Conservation (phyloP, 2,329 filamentous ascomycete species). For the Fusarium sororula region DNA sequence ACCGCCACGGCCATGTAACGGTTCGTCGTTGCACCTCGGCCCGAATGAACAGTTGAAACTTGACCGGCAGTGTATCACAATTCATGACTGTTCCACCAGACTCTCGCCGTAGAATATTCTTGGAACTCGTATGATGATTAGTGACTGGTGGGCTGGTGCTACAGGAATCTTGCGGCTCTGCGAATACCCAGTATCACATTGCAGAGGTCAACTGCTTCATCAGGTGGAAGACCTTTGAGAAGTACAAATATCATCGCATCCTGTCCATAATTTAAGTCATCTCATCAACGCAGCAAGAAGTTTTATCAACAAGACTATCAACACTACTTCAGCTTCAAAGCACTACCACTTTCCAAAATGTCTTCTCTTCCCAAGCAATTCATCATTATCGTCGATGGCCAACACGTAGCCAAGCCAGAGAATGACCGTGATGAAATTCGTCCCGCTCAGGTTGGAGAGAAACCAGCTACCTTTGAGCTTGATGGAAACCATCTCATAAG, state of each 20-base stretch:
- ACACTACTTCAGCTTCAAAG: rapidly evolving
- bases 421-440: not conserved
- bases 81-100: not conserved
- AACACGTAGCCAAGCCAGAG: not conserved
- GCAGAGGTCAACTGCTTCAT: not conserved
- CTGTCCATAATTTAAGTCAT: not conserved
- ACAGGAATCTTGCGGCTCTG: not conserved
- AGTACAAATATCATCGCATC: not conserved
- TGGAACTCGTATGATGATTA: not conserved
- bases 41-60: not conserved
- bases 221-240: not conserved
- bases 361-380: not conserved
- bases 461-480: not conserved
- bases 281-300: rapidly evolving
- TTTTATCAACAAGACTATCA: not conserved
- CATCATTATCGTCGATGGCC: not conserved
- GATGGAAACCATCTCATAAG: not conserved
- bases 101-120: not conserved
- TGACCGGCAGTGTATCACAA: not conserved
- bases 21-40: not conserved
- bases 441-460: not conserved
- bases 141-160: not conserved
- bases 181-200: not conserved
- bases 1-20: not conserved
- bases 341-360: not conserved